Conservation (phyloP, 179 eudicot species). For the Silene noctiflora region DNA sequence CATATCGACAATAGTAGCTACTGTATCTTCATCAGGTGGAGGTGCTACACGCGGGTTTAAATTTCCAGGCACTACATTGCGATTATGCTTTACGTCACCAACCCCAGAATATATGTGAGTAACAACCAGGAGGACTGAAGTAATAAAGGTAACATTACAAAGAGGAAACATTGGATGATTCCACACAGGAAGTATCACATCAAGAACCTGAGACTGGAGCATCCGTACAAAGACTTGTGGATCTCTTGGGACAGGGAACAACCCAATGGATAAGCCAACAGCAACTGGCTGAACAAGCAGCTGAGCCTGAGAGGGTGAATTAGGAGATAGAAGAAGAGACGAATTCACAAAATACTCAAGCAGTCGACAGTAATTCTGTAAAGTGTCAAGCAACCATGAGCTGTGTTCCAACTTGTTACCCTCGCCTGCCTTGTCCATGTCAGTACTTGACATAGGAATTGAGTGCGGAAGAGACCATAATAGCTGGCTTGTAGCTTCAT, state of each 20-base stretch:
- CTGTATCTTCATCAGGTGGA: slow-evolving; percentile 91
- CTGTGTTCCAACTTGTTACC: slow-evolving; percentile 56
- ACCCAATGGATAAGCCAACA: slow-evolving; percentile 87
- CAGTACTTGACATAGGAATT: slow-evolving; percentile 43
- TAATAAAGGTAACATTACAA: slow-evolving; percentile 66
- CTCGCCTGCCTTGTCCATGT: slow-evolving; percentile 42
- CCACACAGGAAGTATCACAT: slow-evolving; percentile 96
- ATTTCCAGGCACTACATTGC: slow-evolving; percentile 52
- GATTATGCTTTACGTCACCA: slow-evolving; percentile 72
- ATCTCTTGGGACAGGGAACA: slow-evolving; percentile 96
- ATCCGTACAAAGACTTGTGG: slow-evolving; percentile 91
- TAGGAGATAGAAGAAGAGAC: slow-evolving; percentile 69
- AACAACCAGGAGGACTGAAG: slow-evolving; percentile 63
- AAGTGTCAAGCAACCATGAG: slow-evolving; percentile 86
- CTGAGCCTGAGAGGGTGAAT: slow-evolving; percentile 81
- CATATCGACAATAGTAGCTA: slow-evolving; percentile 92
- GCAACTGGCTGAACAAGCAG: slow-evolving; percentile 96
- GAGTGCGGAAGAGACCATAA: slow-evolving; percentile 76
- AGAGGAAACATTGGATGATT: slow-evolving; percentile 83
- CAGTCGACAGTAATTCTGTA: slow-evolving; percentile 78
- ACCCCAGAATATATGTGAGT: slow-evolving; percentile 86
- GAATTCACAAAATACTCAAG: slow-evolving; percentile 93
- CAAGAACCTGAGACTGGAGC: slow-evolving; percentile 94
- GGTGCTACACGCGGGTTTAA: slow-evolving; percentile 73
- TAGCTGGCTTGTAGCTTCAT: slow-evolving; percentile 96